Conservation (phyloP, 345 rosid species). For the Populus alba region DNA sequence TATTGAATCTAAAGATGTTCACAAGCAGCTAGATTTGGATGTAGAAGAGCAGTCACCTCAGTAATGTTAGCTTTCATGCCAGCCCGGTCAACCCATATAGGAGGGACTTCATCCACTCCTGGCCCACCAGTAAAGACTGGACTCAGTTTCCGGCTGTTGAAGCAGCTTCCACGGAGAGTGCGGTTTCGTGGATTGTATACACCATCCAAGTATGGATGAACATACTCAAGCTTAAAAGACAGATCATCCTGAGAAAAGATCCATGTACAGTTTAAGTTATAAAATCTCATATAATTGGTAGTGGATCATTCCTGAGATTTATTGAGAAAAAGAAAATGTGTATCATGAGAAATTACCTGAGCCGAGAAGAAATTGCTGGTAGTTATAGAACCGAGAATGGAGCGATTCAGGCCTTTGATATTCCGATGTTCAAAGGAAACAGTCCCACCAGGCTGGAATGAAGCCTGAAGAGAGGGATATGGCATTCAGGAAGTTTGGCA, state of each 20-base stretch:
- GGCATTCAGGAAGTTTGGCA: not conserved
- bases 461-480: constrained; percentile 51
- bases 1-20: not conserved
- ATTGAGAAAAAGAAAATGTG: not conserved
- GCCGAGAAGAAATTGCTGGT: constrained; percentile 95
- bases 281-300: not conserved
- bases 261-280: not conserved
- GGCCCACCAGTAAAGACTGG: constrained; percentile 99
- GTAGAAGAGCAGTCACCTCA: constrained; percentile 52
- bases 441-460: constrained; percentile 96
- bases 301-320: not conserved
- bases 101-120: constrained; percentile 95
- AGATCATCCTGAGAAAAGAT: constrained; percentile 77
- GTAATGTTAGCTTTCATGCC: constrained; percentile 91
- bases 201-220: constrained; percentile 94
- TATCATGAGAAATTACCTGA: constrained; percentile 48
- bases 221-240: constrained; percentile 95
- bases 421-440: constrained; percentile 95
- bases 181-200: constrained; percentile 73
- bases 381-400: constrained; percentile 89
- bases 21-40: not conserved
- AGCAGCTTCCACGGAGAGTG: constrained; percentile 82
- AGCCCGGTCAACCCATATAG: constrained; percentile 99
- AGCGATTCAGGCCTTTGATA: constrained; percentile 85
- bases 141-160: constrained; percentile 92